Evolutionary conservation across 2,329 filamentous ascomycete genomes (phyloP), one percentile per base, ranked within the genome.

Genomic region (Cladosporium velox): DNA sequence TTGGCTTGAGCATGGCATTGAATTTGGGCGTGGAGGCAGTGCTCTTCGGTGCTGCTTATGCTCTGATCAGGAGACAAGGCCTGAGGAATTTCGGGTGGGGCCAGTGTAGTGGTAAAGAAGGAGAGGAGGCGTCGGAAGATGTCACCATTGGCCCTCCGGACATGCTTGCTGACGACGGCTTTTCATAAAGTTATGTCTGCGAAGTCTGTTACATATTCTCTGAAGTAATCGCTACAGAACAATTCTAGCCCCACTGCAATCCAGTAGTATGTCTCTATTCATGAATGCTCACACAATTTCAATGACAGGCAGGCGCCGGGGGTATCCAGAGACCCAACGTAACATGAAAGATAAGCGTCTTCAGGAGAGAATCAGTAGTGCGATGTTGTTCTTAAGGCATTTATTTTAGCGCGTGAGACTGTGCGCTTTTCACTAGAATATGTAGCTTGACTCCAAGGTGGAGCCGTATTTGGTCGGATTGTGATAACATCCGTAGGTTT

Each of bases 1-100:
- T 73, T 14, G 72, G 72, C 10, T 67, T 75, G 12, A 66, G 68
- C 4, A 57, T 74, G 18, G 69, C 70, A 2, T 55, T 74, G 24
- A 59, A 66, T 15, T 44, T 64, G 12, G 65, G 68, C 0, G 52
- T 71, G 2, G 69, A 74, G 15, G 62, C 66, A 2, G 18, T 69
- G 2, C 34, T 71, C 8, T 74, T 73, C 62, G 67, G 66, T 12
- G 68, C 66, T 6, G 47, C 73, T 3, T 72, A 69, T 51, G 59
- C 52, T 32, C 14, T 67, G 1, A 68, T 70, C 2, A 64, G 68
- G 14, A 68, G 61, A 38, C 49, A 70, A 15, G 73, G 72, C 2
- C 64, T 60, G 3, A 44, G 32, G 18, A 38, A 55, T n/a, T 73
- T 69, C 57, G 67, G 66, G 10, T 74, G 72, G 73, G 66, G 67